These are phyloP conservation scores for Colletotrichum tropicicola DNA, from an alignment of 2,329 filamentous ascomycete genomes.

Conservation along the genomic window DNA sequence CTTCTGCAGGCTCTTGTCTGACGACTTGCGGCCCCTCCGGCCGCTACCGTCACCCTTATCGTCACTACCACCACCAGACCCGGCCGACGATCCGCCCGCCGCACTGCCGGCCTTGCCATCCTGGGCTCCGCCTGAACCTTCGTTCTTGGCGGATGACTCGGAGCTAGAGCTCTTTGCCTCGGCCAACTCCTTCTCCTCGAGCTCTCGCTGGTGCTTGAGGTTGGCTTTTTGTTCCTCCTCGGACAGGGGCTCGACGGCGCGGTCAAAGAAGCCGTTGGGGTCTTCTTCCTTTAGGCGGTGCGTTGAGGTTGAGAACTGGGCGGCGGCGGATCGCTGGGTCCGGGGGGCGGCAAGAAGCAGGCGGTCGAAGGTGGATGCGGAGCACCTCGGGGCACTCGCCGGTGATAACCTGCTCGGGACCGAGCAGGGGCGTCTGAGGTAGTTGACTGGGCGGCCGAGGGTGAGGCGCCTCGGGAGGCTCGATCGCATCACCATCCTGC, in stretches of 20 bases:
- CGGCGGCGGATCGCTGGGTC: slow-evolving; percentile 36
- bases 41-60: slow-evolving; percentile 62
- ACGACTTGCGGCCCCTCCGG: slow-evolving; percentile 74
- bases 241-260: slow-evolving; percentile 56
- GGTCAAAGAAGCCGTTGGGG: slow-evolving; percentile 60
- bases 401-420: slow-evolving; percentile 30
- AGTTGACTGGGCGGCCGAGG: slow-evolving; percentile 44
- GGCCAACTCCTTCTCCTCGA: slow-evolving; percentile 56
- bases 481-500: slow-evolving; percentile 51
- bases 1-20: slow-evolving; percentile 84
- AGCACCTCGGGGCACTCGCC: slow-evolving; percentile 25
- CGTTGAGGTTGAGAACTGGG: slow-evolving; percentile 47
- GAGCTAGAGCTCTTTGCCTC: slow-evolving; percentile 53
- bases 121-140: slow-evolving; percentile 43
- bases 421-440: slow-evolving; percentile 36
- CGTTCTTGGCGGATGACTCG: slow-evolving; percentile 55
- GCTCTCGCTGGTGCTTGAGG: slow-evolving; percentile 54
- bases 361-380: slow-evolving; percentile 39
- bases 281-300: slow-evolving; percentile 45
- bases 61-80: slow-evolving; percentile 54
- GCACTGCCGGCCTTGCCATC: slow-evolving; percentile 68
- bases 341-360: slow-evolving; percentile 41
- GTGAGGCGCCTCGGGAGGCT: slow-evolving; percentile 49
- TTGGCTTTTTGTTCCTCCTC: slow-evolving; percentile 64
- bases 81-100: slow-evolving; percentile 61